phyloP scores from a whole-genome alignment of 164 flowering plant species.

The Vitis labrusca region DNA sequence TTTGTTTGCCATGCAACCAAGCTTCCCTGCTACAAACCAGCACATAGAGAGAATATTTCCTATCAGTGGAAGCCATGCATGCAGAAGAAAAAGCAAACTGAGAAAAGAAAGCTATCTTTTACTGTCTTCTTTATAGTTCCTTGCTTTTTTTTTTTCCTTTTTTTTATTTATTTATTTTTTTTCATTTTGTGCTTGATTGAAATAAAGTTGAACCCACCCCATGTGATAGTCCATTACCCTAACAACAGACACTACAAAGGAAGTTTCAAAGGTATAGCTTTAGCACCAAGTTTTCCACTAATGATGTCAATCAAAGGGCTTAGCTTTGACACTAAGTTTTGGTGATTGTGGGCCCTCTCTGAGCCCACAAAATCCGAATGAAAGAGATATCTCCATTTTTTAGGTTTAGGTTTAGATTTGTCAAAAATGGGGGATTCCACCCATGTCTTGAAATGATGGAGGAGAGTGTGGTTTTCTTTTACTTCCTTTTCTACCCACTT shows the following conservation, averaged over 20 bases:
- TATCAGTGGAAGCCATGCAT: conserved; percentile 71
- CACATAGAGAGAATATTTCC: conserved; percentile 41
- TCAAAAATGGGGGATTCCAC: conserved; percentile 3
- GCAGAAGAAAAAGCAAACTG: conserved; percentile 27
- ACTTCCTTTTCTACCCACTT: conserved; percentile 28
- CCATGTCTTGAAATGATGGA: conserved; percentile 22
- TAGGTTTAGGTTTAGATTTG: conserved; percentile 13
- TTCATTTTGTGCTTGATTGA: conserved; percentile 17
- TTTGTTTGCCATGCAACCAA: conserved; percentile 76
- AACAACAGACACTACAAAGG: conserved; percentile 28
- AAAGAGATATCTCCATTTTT: conserved; percentile 41
- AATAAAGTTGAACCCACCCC: conserved; percentile 45
- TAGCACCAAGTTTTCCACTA: conserved; percentile 28
- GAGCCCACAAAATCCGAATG: conserved; percentile 66
- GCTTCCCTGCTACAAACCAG: conserved; percentile 73
- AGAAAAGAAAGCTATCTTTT: conserved; percentile 54
- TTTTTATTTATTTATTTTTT: not conserved
- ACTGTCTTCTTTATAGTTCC: conserved; percentile 13
- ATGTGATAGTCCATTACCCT: conserved; percentile 52
- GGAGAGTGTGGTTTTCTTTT: conserved; percentile 10
- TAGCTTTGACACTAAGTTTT: conserved; percentile 36
- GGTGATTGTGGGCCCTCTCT: conserved; percentile 27
- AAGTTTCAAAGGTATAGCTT: conserved; percentile 44
- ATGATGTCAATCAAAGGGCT: conserved; percentile 22
- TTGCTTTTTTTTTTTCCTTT: conserved; percentile 7